Base-by-base conservation (phyloP, 2,329 filamentous ascomycete species). In the Apiospora arundinis region DNA sequence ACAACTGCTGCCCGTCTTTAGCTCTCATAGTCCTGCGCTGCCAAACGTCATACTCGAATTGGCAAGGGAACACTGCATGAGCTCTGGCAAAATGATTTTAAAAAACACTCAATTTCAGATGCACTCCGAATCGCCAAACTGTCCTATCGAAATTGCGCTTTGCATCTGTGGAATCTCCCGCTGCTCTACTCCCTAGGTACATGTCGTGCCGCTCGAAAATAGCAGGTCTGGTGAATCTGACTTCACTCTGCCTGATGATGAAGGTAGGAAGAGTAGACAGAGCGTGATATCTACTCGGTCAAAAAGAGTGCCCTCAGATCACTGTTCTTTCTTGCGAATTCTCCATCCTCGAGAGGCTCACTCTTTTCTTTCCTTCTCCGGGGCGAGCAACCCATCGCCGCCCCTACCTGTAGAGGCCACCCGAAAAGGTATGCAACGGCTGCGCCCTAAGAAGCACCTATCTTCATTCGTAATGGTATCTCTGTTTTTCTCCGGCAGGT, bases 81-180 rank as follows among this genome's bases (percentile, higher is more conserved):
- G 56, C 18, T 63, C 18, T 40, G 32, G 32, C 21, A n/a, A 3
- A 9, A 37, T n/a, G 5, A 16, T 37, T 14, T 37, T 37, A 14
- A 14, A 63, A 63, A 70, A 72, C 71, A 74, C 74, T 74, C 78
- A 74, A 77, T 79, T 77, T 78, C 75, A 81, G 80, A 84, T 83
- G 80, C 84, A 86, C 84, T 83, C 84, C 84, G 82, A 75, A 82
- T 86, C 84, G 85, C 85, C 84, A 83, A 84, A 84, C 75, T 82
- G 78, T 84, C 84, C 83, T 85, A 85, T 85, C 81, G 78, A 85
- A 83, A 78, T 76, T 79, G 78, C 79, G 78, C 77, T 77, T 78
- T 79, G 79, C 76, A 80, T 81, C 77, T 80, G 80, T 80, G 76
- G 79, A 80, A 76, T 79, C 75, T 79, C 77, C 32, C 37, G 56